Evolutionary conservation across 2,329 filamentous ascomycete genomes (phyloP).

Genomic region (Beauveria scarabaeidicola): DNA sequence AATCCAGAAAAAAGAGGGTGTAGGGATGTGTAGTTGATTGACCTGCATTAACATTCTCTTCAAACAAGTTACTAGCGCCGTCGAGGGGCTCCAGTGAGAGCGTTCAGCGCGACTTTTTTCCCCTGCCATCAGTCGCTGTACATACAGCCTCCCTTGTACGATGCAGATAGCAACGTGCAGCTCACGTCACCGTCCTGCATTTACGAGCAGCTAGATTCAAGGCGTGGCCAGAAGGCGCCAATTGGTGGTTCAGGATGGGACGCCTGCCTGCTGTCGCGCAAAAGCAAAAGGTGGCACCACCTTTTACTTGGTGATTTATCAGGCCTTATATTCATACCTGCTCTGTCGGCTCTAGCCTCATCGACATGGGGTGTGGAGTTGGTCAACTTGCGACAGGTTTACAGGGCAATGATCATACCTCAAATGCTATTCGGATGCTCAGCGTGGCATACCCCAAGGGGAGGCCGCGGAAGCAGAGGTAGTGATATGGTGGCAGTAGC

Average conservation of each 20-base stretch:
- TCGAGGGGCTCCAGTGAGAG: too few relatives aligned
- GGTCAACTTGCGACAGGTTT: slow-evolving; percentile 19
- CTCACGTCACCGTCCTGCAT: too few relatives aligned
- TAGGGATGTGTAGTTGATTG: too few relatives aligned
- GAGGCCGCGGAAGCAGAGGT: slow-evolving; percentile 6
- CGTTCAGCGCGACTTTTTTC: background rate
- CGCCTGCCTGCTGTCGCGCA: too few relatives aligned
- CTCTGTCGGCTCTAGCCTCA: slow-evolving; percentile 17
- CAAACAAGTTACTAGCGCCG: too few relatives aligned
- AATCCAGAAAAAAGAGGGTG: too few relatives aligned
- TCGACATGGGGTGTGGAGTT: slow-evolving; percentile 18
- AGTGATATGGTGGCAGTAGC: slow-evolving; percentile 12
- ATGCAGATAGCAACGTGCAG: background rate
- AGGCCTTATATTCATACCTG: too few relatives aligned
- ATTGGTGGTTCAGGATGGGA: background rate
- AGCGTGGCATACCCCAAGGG: slow-evolving; percentile 16
- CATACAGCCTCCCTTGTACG: background rate
- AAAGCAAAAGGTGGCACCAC: too few relatives aligned
- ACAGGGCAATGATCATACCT: slow-evolving; percentile 14
- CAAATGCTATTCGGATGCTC: slow-evolving; percentile 22
- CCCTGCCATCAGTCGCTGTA: background rate
- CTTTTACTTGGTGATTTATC: too few relatives aligned
- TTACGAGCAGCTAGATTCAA: background rate
- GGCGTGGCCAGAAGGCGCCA: background rate
- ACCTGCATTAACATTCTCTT: too few relatives aligned